Percentiles rank a stretch among this genome's conserved stretches.
Evolutionary conservation across 495 filamentous ascomycete genomes (phyloP).

Genomic region (Podospora pseudoanserina): DNA sequence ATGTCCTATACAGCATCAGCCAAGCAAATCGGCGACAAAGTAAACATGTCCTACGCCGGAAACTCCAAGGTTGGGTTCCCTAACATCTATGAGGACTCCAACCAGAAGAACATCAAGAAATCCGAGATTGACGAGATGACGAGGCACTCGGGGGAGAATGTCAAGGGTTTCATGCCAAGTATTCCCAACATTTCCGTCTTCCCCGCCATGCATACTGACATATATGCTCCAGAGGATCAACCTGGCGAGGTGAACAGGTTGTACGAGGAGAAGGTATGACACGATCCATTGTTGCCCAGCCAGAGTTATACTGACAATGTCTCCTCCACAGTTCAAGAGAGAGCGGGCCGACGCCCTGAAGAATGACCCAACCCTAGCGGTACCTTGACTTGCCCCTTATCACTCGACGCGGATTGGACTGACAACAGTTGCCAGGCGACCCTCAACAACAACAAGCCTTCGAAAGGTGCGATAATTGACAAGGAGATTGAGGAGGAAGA

Average conservation of each 20-base stretch:
- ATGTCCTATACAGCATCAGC: background rate
- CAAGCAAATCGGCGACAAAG: background rate
- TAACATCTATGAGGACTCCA: conserved; percentile 21
- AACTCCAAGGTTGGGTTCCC: conserved; percentile 23
- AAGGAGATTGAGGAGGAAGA: conserved; percentile 29
- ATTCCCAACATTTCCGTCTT: background rate
- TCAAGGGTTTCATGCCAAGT: conserved; percentile 27
- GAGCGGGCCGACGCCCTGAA: conserved; percentile 20
- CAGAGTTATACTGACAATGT: background rate
- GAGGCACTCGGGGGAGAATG: conserved; percentile 22
- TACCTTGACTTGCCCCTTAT: conserved; percentile 5
- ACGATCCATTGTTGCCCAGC: background rate
- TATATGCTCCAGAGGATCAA: conserved; percentile 19
- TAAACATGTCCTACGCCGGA: conserved; percentile 19
- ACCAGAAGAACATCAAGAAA: conserved; percentile 22
- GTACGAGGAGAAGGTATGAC: conserved; percentile 12
- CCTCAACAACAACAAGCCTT: conserved; percentile 23
- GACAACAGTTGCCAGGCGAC: conserved; percentile 16
- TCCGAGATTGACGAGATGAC: conserved; percentile 21
- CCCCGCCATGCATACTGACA: background rate
- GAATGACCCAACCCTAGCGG: conserved; percentile 26
- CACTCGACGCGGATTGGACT: background rate
- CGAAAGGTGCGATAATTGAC: conserved; percentile 27
- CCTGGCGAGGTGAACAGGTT: conserved; percentile 16
- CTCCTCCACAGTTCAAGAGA: conserved; percentile 4